These are phyloP conservation scores for Acrocalymma vagum DNA, from an alignment of 2,329 filamentous ascomycete species.

Conservation along the genomic window DNA sequence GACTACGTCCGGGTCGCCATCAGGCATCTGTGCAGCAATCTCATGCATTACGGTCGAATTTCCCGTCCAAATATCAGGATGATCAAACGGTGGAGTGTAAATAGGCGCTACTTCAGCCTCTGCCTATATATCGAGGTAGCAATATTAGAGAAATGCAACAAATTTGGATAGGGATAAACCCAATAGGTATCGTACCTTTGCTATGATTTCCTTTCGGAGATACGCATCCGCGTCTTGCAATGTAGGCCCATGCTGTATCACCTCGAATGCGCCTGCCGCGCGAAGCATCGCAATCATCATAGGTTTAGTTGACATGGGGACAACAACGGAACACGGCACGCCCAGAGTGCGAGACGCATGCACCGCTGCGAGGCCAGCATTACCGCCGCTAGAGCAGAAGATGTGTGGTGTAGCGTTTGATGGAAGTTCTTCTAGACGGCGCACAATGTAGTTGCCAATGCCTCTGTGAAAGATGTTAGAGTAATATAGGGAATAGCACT, in stretches of 20 bases:
- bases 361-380: constrained; percentile 84
- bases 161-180: not conserved
- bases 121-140: not conserved
- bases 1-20: constrained; percentile 69
- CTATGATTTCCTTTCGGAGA: constrained; percentile 67
- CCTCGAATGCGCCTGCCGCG: constrained; percentile 70
- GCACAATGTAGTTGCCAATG: constrained; percentile 75
- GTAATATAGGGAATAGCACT: constrained; percentile 1
- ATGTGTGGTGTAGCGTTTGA: constrained; percentile 64
- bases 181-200: constrained; percentile 34
- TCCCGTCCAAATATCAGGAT: constrained; percentile 73
- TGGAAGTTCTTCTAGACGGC: constrained; percentile 51
- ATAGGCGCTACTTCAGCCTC: constrained; percentile 54
- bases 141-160: not conserved
- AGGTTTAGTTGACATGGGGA: constrained; percentile 71
- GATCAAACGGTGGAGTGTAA: constrained; percentile 76
- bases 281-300: constrained; percentile 77
- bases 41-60: constrained; percentile 67
- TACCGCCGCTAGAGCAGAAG: constrained; percentile 83
- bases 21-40: constrained; percentile 52
- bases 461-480: constrained; percentile 52
- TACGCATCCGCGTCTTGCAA: constrained; percentile 76
- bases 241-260: constrained; percentile 72
- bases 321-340: constrained; percentile 76
- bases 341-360: constrained; percentile 72